Evolutionary conservation across 805 yeast genomes (phyloP), one percentile per base, ranked within the genome.

Genomic region (Maudiozyma barnettii): DNA sequence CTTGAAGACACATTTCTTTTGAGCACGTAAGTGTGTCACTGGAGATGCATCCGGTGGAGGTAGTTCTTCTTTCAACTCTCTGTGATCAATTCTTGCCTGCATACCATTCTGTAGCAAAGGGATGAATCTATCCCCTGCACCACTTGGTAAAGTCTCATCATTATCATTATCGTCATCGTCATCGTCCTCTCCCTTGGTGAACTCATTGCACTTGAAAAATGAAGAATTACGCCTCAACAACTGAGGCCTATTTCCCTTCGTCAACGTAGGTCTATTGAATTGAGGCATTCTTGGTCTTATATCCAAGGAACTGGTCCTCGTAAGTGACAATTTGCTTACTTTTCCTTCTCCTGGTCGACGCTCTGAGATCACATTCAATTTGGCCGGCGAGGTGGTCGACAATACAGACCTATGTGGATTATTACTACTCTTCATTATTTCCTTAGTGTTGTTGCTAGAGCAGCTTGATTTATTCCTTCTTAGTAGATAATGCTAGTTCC

Each of bases 121-220:
- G 43, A 81, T 79, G 56, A 78, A 81, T 49, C 87, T 65, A 55
- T 81, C 86, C 8, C 76, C 66, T 6, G 72, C 67, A 8, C 33
- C 37, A 1, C 41, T 21, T 3, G 36, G 37, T 14, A 20, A 12
- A 2, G 37, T 5, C 30, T 26, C 30, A 26, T 26, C 30, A 26
- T 46, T 51, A 30, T 46, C 47, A 8, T 22, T 9, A 5, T 49
- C 47, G 40, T 20, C 40, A 19, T 21, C 40, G 13, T 13, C 23
- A 19, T 19, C 51, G 22, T 21, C 40, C 19, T 21, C 40, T 10
- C 61, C 65, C 18, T 14, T 22, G 10, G 37, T 26, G 2, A 58
- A 48, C 46, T 53, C 63, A 26, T 60, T 61, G 20, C 30, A 21
- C 41, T 56, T 59, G 48, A 61, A 62, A 41, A 57, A 61, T 2